Evolutionary conservation across 164 flowering plant genomes (phyloP), one percentile per base, ranked within the genome.

Genomic region (Tetrastigma voinierianum): DNA sequence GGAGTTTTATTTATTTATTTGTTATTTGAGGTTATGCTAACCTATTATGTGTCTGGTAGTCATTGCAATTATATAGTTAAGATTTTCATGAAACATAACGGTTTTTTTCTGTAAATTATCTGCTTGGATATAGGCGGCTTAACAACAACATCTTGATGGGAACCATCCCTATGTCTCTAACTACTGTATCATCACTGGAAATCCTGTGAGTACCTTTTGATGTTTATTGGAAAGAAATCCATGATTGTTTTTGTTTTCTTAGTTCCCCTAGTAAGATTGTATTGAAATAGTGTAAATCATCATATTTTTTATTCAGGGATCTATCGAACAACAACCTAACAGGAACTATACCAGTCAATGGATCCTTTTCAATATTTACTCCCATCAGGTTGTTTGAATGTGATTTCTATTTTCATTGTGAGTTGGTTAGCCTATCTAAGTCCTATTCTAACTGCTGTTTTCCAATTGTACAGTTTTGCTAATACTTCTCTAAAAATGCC

Each of bases 111-210:
- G 2, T 49, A n/a, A 21, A 47, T 17, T 74, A 57, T 72, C 40
- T 79, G 68, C 79, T 80, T 57, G 79, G 78, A 82, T 74, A 80
- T 76, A 87, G 92, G 51, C 89, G 92, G 78, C 90, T 87, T 47
- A 87, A 87, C 77, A 86, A 88, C 72, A 88, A 88, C 78, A 84
- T 71, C 70, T 61, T 88, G 75, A 32, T 81, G 1, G 90, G 89
- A 13, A 11, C 18, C 13, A 88, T 88, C 59, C 93, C 93, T 10
- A 53, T 77, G 80, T 71, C 84, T 32, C 72, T 88, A 72, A 86
- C 90, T 16, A 78, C 64, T 60, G 72, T 83, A 40, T 21, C 77
- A 1, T 46, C 93, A 15, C 73, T 88, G 45, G 84, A 83, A 84
- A 89, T 88, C 54, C 67, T 88, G 93, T 88, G 60, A 83, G 93